Base-by-base conservation (phyloP, 140 eudicot species). In the Erigeron philadelphicus region DNA sequence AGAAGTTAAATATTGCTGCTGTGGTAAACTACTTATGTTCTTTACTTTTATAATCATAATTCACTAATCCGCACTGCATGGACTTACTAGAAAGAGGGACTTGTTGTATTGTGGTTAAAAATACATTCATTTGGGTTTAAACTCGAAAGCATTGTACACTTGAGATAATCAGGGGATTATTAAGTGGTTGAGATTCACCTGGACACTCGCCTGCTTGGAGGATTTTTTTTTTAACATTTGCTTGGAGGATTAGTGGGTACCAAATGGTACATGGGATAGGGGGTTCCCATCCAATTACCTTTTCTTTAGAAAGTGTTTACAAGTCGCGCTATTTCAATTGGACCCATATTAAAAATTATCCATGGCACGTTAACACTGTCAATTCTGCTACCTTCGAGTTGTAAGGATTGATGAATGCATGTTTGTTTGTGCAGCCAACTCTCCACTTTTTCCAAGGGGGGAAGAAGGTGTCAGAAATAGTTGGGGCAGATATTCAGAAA, bases 361-460 rank as follows among this genome's bases (percentile, higher is more conserved):
- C 19, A 0, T 5, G 13, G 0, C 16, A 50, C 57, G 18, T 0
- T 50, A n/a, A n/a, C 6, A 50, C 57, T 50, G 16, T 9, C 21
- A n/a, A 12, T 50, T 5, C 6, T 50, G 18, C 57, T 8, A n/a
- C 57, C 57, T 0, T 50, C 18, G 12, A 13, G 9, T 49, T 13
- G 13, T 60, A 38, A 65, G 50, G 15, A 41, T 63, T 44, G 49
- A 16, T 65, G 46, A 11, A 41, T 18, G 9, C 54, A 11, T 15
- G 44, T 21, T 23, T 71, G 68, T 62, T 47, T 41, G 19, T 82
- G 84, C 87, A 90, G 97, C 97, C 97, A 31, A 91, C 97, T 25
- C 75, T 91, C 42, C 85, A 88, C 78, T 85, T 91, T 75, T 91
- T 81, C 78, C 79, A 68, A 71, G 76, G 81, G 53, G 97, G 97